Evolutionary conservation across 352 stramenopile species (phyloP), one percentile per base, ranked within the genome.

Genomic region (Elongisporangium prolatum): DNA sequence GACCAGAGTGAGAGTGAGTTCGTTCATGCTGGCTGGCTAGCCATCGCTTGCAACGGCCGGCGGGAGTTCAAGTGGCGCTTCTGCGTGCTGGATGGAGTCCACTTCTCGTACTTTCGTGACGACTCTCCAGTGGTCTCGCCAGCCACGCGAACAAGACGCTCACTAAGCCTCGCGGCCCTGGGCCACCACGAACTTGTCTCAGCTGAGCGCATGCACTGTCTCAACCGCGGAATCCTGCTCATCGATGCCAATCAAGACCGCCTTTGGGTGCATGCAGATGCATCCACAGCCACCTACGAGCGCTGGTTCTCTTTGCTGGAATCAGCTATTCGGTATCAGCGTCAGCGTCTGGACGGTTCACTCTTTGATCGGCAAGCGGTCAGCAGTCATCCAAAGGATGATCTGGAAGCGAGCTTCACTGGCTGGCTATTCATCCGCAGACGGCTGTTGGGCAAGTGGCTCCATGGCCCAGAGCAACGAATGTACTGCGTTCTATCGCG

Each of bases 161-260:
- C 34, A 4, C 34, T 44, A 2, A 34, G 20, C 38, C 40, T 22
- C 21, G 28, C n/a, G 57, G 63, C 56, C 14, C 49, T 71, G 14
- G 48, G 28, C 1, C 51, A 63, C 55, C 56, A 66, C 49, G 24
- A 57, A 9, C 56, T 80, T 16, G 52, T 53, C 1, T 57, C 54
- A n/a, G 74, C 77, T 14, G 64, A 81, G 53, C 69, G 74, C 11
- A 61, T 84, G 28, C 61, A 76, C 40, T 71, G 63, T 9, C 57
- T 81, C 50, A 84, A 84, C 48, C 71, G 74, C 47, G 69, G 68
- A 1, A 60, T 84, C 8, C 18, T 77, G 52, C 55, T 84, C 14
- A 61, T 75, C 1, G 69, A 72, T 44, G 48, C 20, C 18, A 52
- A 64, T 8, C 61, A 64, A 13, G 59, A 67, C 40, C 61, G 60